Base-by-base conservation (phyloP, 306 rosid genomes). In the Trifolium subterraneum region DNA sequence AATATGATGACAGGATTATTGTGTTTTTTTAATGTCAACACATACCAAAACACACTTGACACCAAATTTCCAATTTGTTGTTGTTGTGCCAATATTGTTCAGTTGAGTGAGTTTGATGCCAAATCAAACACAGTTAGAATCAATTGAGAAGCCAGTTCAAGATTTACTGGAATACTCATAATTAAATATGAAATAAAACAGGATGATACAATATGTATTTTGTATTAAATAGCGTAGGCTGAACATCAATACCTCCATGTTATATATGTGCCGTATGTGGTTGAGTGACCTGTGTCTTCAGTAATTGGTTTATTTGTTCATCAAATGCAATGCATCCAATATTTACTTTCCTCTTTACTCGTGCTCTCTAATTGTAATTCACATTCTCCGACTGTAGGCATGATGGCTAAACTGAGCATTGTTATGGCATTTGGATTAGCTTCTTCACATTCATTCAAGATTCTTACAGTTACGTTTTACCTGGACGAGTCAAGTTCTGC, bases 341-440 rank as follows among this genome's bases (percentile, higher is more conserved):
- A 62, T 63, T 45, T 77, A 39, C 62, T 68, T 11, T 48, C 6
- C 36, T 41, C 15, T 42, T 14, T 20, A 48, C 23, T 52, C 38
- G 19, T 19, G 41, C 1, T 42, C 15, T 50, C 75, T 70, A 47
- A 70, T 69, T 38, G 35, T 38, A 61, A 52, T 31, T 2, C 20
- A 16, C 39, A 36, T 68, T 68, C 70, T 69, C 25, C 66, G 25
- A 38, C 9, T 77, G 78, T 71, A 84, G 87, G 80, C 62, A 35
- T 84, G 82, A 79, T 63, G 74, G 47, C 68, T 58, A 36, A 76
- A 54, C 42, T 27, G 20, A 36, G 77, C 58, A 68, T 68, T 70
- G 61, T 69, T 16, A 14, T 64, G 66, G 44, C 72, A 4, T 47
- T 68, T 76, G 83, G 70, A 78, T 63, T 63, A 59, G 69, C 82